Evolutionary conservation across 2,329 filamentous ascomycete genomes (phyloP).

Genomic region (Metarhizium brunneum): DNA sequence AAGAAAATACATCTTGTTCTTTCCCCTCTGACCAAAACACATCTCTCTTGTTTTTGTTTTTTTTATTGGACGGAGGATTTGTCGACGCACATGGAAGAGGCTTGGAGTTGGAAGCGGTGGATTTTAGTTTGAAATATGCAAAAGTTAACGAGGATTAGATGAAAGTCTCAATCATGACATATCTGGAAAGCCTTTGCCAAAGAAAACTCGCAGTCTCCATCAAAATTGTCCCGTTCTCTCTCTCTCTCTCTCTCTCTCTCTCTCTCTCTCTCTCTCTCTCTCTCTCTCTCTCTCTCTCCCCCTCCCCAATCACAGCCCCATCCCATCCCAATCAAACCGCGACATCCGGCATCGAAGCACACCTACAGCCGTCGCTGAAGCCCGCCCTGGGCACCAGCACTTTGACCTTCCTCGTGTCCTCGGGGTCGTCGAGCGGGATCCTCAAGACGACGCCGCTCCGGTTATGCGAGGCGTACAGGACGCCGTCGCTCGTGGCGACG

Average conservation of each 20-base stretch:
- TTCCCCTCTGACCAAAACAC: not conserved
- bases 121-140: not conserved
- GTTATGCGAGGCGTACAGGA: conserved; percentile 4
- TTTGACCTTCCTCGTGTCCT: not conserved
- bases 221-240: not conserved
- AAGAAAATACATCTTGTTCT: not conserved
- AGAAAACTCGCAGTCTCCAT: not conserved
- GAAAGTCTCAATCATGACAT: not conserved
- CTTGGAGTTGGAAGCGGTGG: not conserved
- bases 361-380: not conserved
- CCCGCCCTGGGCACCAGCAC: not conserved
- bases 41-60: not conserved
- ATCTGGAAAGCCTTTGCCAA: not conserved
- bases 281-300: not conserved
- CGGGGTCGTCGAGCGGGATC: not conserved
- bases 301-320: not conserved
- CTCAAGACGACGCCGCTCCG: not conserved
- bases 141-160: not conserved
- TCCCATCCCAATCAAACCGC: not conserved
- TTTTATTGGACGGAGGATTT: not conserved
- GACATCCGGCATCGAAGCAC: not conserved
- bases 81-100: not conserved
- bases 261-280: not conserved
- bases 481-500: conserved; percentile 4
- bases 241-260: no score